These are phyloP conservation scores for Camelina hispida DNA, from an alignment of 345 rosid species.

Conservation along the genomic window DNA sequence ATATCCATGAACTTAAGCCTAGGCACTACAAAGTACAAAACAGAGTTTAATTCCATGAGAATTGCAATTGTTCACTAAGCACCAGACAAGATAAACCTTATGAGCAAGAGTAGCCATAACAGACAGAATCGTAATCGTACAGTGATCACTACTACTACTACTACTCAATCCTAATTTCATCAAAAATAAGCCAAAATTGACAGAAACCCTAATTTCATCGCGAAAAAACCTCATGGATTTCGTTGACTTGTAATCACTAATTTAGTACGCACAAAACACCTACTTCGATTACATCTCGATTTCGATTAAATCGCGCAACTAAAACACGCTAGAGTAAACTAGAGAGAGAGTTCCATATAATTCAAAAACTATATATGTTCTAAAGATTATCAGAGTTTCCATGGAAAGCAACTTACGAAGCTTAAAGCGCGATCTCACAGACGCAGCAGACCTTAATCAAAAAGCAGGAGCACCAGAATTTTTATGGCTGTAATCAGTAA, in stretches of 20 bases:
- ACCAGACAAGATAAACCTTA: slow-evolving; percentile 8
- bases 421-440: slow-evolving; percentile 9
- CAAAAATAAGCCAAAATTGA: neutral
- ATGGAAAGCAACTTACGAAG: slow-evolving; percentile 15
- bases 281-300: neutral
- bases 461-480: neutral
- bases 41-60: neutral
- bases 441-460: neutral
- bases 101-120: neutral
- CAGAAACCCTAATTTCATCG: neutral
- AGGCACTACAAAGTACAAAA: neutral
- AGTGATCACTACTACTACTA: neutral
- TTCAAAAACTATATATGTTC: neutral
- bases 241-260: neutral
- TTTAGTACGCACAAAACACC: too few relatives aligned
- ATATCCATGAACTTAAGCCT: neutral
- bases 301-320: neutral
- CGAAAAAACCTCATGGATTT: too few relatives aligned
- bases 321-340: neutral
- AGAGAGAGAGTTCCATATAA: neutral
- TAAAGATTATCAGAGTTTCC: neutral
- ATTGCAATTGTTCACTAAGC: neutral
- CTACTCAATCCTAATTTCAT: neutral
- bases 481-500: slow-evolving; percentile 7
- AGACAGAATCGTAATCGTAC: slow-evolving; percentile 1